Percentiles rank a stretch among this genome's conserved stretches.
These are phyloP conservation scores for Pseudocercospora crystallina DNA, from an alignment of 2,329 filamentous ascomycete genomes.

Conservation along the genomic window DNA sequence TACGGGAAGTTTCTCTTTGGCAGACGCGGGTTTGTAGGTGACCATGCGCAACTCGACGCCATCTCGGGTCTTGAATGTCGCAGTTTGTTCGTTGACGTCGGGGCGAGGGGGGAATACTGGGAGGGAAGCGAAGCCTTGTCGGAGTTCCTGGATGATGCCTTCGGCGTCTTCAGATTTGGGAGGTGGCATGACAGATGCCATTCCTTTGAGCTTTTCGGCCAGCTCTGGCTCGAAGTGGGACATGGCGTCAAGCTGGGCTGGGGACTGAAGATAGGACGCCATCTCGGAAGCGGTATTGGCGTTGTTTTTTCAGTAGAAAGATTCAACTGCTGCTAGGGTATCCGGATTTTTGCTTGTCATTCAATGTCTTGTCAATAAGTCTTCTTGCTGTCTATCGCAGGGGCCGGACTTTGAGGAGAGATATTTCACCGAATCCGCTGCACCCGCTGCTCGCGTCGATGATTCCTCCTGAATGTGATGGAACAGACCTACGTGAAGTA, in stretches of 20 bases:
- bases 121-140: slow-evolving; percentile 4
- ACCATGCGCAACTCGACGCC: slow-evolving; percentile 11
- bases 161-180: neutral
- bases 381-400: too few species aligned
- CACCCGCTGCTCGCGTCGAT: too few species aligned
- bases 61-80: slow-evolving; percentile 14
- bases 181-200: neutral
- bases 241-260: slow-evolving; percentile 8
- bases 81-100: slow-evolving; percentile 5
- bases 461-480: too few species aligned
- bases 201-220: slow-evolving; percentile 2
- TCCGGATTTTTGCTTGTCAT: too few species aligned
- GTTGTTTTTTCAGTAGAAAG: too few species aligned
- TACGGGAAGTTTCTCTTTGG: slow-evolving; percentile 3
- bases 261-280: neutral
- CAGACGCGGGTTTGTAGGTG: slow-evolving; percentile 11
- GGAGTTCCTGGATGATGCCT: slow-evolving; percentile 9
- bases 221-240: slow-evolving; percentile 13
- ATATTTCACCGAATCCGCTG: too few species aligned
- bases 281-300: neutral
- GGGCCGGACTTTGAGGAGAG: too few species aligned
- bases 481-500: too few species aligned
- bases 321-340: too few species aligned
- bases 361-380: too few species aligned
- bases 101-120: slow-evolving; percentile 2